Conservation (phyloP, 129 eudicot genomes). For the Pseudognaphalium luteoalbum region DNA sequence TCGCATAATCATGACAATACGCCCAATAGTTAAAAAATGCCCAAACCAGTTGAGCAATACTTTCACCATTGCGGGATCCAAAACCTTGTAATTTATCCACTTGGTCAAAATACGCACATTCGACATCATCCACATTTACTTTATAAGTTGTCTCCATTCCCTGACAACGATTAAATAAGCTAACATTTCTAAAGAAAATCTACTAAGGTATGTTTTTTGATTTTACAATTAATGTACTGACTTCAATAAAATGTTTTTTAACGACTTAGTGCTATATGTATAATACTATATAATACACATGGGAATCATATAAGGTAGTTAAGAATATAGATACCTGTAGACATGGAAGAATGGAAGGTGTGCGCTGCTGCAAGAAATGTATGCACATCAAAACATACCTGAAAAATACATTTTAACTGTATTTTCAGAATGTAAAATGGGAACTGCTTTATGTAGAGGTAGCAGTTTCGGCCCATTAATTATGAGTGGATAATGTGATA, state of each 20-base stretch:
- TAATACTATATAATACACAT: neutral
- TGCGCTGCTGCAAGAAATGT: conserved; percentile 86
- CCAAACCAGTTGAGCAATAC: conserved; percentile 80
- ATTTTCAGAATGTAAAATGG: neutral
- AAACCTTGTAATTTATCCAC: conserved; percentile 74
- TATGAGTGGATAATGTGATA: neutral
- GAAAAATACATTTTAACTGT: conserved; percentile 34
- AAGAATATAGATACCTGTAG: conserved; percentile 61
- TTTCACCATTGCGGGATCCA: conserved; percentile 72
- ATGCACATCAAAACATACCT: conserved; percentile 98
- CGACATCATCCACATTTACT: conserved; percentile 62
- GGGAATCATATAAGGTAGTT: neutral
- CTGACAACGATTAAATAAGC: conserved; percentile 28
- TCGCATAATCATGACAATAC: conserved; percentile 79
- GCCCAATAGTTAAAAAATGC: conserved; percentile 95
- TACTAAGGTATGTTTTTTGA: neutral
- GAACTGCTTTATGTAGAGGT: neutral
- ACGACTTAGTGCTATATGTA: neutral
- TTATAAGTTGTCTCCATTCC: conserved; percentile 72
- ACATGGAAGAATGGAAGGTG: conserved; percentile 94
- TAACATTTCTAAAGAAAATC: neutral
- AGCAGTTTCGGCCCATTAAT: neutral
- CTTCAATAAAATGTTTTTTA: neutral
- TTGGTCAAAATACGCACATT: conserved; percentile 76
- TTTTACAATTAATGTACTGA: neutral